Conservation (phyloP, 179 eudicot genomes). For the Heliamphora pulchella region DNA sequence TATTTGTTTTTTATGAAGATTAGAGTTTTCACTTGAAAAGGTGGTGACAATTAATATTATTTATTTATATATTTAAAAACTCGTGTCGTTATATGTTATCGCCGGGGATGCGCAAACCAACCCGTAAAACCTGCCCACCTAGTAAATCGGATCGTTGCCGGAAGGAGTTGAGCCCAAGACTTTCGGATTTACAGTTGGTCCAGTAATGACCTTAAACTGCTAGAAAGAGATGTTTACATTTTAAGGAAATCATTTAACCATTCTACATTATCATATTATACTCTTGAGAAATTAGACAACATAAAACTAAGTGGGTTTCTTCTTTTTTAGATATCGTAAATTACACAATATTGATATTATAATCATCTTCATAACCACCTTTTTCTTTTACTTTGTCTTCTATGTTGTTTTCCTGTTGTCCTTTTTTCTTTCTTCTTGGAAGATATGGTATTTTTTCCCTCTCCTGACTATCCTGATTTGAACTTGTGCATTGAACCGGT, state of each 20-base stretch:
- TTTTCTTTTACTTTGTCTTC: constrained; percentile 7
- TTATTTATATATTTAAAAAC: no score
- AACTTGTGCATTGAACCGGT: background rate
- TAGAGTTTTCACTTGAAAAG: no score
- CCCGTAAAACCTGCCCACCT: no score
- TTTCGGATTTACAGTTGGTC: no score
- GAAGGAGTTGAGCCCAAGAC: no score
- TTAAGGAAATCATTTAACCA: background rate
- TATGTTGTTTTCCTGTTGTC: background rate
- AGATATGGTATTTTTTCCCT: no score
- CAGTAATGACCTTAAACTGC: no score
- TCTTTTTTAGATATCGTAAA: background rate
- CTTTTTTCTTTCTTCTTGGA: background rate
- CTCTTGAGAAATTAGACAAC: background rate
- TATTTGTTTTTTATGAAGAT: no score
- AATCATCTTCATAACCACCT: background rate
- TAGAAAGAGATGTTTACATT: background rate
- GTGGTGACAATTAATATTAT: no score
- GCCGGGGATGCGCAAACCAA: no score
- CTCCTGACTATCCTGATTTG: background rate
- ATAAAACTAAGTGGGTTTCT: background rate
- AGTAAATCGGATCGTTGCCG: no score
- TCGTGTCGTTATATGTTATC: no score
- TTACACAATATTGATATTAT: background rate
- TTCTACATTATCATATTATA: background rate